Percentiles rank a stretch among this genome's conserved stretches.
These are phyloP conservation scores for Sistotremastrum niveocremeum DNA, from an alignment of 768 basidiomycete genomes.

Conservation along the genomic window DNA sequence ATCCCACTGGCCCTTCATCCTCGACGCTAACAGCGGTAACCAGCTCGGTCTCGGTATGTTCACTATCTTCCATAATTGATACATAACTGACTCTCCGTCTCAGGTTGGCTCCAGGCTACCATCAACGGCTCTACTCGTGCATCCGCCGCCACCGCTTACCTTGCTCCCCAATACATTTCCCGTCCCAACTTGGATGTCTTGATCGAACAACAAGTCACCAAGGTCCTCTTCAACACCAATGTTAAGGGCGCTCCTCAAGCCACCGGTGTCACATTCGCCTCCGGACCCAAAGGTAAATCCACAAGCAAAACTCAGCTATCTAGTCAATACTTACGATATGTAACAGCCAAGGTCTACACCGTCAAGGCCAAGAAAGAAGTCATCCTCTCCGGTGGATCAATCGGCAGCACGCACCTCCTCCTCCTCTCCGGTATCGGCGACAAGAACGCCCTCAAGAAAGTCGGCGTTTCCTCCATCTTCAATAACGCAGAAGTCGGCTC, in stretches of 20 bases:
- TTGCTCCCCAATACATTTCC: slow-evolving; percentile 1
- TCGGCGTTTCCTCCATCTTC: slow-evolving; percentile 13
- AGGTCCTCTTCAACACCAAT: neutral
- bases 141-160: slow-evolving; percentile 7
- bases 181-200: slow-evolving; percentile 12
- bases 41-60: slow-evolving; percentile 13
- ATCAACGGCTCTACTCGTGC: slow-evolving; percentile 6
- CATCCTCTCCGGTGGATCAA: slow-evolving; percentile 12
- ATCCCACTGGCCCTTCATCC: slow-evolving; percentile 14
- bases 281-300: too few species aligned
- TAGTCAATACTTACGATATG: neutral
- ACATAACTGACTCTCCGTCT: neutral
- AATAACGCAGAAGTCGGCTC: slow-evolving; percentile 24
- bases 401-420: slow-evolving; percentile 16
- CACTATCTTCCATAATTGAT: neutral
- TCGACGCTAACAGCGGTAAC: slow-evolving; percentile 12
- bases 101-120: slow-evolving; percentile 8
- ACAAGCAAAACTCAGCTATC: too few species aligned
- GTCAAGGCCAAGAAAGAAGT: slow-evolving; percentile 2
- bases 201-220: slow-evolving; percentile 2
- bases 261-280: too few species aligned
- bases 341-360: slow-evolving; percentile 1
- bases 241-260: too few species aligned
- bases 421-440: slow-evolving; percentile 19
- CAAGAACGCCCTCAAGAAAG: slow-evolving; percentile 5